Conservation (phyloP, 2,329 filamentous ascomycete species). For the Colletotrichum orbiculare region DNA sequence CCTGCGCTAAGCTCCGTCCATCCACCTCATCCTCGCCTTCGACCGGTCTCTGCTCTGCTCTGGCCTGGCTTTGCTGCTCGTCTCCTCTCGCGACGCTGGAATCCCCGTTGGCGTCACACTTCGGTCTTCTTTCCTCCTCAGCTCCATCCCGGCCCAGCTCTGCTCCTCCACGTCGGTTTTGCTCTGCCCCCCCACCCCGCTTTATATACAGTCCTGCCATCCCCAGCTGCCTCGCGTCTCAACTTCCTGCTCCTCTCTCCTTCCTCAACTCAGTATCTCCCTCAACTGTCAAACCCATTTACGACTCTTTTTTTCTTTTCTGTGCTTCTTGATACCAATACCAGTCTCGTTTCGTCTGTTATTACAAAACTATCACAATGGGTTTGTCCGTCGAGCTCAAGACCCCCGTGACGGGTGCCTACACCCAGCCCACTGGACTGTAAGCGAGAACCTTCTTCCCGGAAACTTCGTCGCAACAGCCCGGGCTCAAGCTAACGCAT, state of each 20-base stretch:
- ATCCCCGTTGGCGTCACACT: conserved; percentile 18
- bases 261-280: not conserved
- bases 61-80: not conserved
- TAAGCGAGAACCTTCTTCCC: conserved; percentile 50
- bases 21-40: not conserved
- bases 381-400: conserved; percentile 70
- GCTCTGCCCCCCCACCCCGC: conserved; percentile 26
- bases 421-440: conserved; percentile 71
- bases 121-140: conserved; percentile 28
- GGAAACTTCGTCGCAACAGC: not conserved
- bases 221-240: conserved; percentile 5
- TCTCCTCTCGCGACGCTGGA: conserved; percentile 19
- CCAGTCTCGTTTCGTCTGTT: conserved; percentile 24
- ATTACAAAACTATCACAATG: conserved; percentile 45
- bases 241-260: conserved; percentile 13
- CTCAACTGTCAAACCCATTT: conserved; percentile 10
- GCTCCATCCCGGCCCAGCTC: not conserved
- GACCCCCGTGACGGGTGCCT: conserved; percentile 72
- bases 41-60: not conserved
- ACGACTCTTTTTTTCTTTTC: conserved; percentile 11
- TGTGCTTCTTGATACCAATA: conserved; percentile 26
- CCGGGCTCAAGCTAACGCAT: not conserved
- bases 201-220: conserved; percentile 35
- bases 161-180: too few relatives aligned
- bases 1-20: conserved; percentile 18